Evolutionary conservation across 345 rosid species (phyloP), one percentile per base, ranked within the genome.

Genomic region (Melastoma malabathricum): DNA sequence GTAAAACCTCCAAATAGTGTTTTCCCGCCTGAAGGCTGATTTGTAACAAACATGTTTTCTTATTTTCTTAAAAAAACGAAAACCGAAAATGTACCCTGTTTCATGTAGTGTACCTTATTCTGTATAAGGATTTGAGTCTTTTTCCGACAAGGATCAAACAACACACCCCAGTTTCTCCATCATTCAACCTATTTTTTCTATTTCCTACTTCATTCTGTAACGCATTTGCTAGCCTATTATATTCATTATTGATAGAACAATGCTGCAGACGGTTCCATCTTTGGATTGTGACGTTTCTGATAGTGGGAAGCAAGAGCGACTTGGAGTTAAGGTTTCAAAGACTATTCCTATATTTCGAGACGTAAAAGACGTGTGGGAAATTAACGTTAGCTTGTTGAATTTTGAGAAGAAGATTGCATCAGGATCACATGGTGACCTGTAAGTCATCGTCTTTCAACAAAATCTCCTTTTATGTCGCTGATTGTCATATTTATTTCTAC

Each of bases 381-480:
- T 63, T 51, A 57, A 63, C 46, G 27, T 31, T 15, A 51, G 38
- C 17, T 6, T 43, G 45, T 53, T 74, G 62, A 58, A 22, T 22
- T 64, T 49, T 55, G 72, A 64, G 54, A 43, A 43, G 59, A 64
- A 61, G 64, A 59, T 74, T 64, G 68, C 75, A 47, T 67, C 70
- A 15, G 79, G 79, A 48, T 70, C 72, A 23, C 48, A 49, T 58
- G 68, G 72, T 20, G 75, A 70, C 45, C 53, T 74, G 79, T 74
- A 48, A 70, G 75, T 58, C 47, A 18, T 48, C 43, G 15, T 61
- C 57, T 61, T 38, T 27, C 2, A 20, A 60, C 8, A 15, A 19
- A 48, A 19, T 3, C 18, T 53, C 8, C 25, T 59, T 20, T 17
- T 12, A 51, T 14, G 10, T 1, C 54, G 46, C 43, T 15, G 31